Conservation (phyloP, 202 grass and related monocot genomes). For the Cymbopogon flexuosus region DNA sequence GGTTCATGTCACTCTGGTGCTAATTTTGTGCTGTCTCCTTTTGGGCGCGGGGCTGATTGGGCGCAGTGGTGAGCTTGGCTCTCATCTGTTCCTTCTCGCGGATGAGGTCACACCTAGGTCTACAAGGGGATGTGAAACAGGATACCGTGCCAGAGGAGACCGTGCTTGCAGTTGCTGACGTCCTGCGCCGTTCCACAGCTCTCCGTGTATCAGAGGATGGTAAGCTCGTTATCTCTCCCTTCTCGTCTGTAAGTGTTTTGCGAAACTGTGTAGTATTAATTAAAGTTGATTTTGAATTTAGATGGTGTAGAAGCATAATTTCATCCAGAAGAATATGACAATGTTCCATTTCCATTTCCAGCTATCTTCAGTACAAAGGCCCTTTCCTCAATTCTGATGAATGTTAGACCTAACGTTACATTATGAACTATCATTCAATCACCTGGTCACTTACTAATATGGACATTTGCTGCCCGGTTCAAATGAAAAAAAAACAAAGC, state of each 20-base stretch:
- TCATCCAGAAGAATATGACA: not conserved
- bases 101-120: slow-evolving; percentile 66
- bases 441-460: not conserved
- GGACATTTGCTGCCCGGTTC: not conserved
- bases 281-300: not conserved
- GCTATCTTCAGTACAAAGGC: not conserved
- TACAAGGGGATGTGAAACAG: slow-evolving; percentile 47
- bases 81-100: slow-evolving; percentile 79
- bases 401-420: not conserved
- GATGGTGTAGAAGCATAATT: not conserved
- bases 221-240: not conserved
- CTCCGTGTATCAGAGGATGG: slow-evolving; percentile 78
- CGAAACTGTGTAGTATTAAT: not conserved
- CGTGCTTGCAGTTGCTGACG: slow-evolving; percentile 56
- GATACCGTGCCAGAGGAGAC: slow-evolving; percentile 50
- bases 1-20: not conserved
- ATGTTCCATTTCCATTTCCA: not conserved
- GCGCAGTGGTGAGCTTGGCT: slow-evolving; percentile 89
- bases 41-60: not conserved
- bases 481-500: not conserved
- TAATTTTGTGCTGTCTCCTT: slow-evolving; percentile 15
- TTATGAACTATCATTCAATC: not conserved
- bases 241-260: too few relatives aligned
- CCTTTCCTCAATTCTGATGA: not conserved
- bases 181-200: slow-evolving; percentile 50